Conservation (phyloP, 2,329 filamentous ascomycete species). For the Chaetomium sp. region DNA sequence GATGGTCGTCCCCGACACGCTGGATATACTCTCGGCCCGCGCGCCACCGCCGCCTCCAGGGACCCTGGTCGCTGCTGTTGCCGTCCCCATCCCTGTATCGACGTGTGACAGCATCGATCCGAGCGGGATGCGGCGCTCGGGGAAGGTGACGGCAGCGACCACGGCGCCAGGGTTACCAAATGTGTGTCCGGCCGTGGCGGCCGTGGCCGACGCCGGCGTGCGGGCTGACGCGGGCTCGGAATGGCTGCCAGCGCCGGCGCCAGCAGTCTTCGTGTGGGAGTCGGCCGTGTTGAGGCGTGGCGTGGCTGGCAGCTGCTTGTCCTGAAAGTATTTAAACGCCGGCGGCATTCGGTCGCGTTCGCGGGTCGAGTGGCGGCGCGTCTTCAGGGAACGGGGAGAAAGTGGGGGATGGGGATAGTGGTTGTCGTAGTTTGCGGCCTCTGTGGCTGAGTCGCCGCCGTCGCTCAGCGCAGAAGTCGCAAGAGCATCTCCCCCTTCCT, state of each 20-base stretch:
- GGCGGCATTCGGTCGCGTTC: slow-evolving; percentile 22
- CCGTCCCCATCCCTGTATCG: slow-evolving; percentile 9
- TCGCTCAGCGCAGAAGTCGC: neutral
- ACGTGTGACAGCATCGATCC: slow-evolving; percentile 28
- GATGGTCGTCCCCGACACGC: slow-evolving; percentile 38
- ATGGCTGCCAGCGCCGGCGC: slow-evolving; percentile 12
- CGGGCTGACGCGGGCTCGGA: slow-evolving; percentile 23
- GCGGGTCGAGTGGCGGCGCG: slow-evolving; percentile 11
- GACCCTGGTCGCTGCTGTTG: neutral
- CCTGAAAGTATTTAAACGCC: slow-evolving; percentile 20
- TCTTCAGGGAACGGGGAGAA: neutral
- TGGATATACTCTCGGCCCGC: slow-evolving; percentile 42
- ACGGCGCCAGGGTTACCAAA: slow-evolving; percentile 9
- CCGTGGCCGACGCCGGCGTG: slow-evolving; percentile 19
- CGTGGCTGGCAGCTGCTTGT: slow-evolving; percentile 27
- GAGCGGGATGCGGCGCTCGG: slow-evolving; percentile 28
- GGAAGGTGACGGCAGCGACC: slow-evolving; percentile 9
- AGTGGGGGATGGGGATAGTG: slow-evolving; percentile 1
- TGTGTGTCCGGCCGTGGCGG: slow-evolving; percentile 4
- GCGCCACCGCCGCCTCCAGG: slow-evolving; percentile 16
- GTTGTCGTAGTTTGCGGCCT: neutral
- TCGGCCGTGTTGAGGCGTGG: slow-evolving; percentile 20
- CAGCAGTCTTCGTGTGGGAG: slow-evolving; percentile 12
- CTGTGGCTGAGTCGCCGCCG: neutral
- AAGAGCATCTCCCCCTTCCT: slow-evolving; percentile 6